Conservation (phyloP, 495 filamentous ascomycete genomes). For the Copromyces sp. region DNA sequence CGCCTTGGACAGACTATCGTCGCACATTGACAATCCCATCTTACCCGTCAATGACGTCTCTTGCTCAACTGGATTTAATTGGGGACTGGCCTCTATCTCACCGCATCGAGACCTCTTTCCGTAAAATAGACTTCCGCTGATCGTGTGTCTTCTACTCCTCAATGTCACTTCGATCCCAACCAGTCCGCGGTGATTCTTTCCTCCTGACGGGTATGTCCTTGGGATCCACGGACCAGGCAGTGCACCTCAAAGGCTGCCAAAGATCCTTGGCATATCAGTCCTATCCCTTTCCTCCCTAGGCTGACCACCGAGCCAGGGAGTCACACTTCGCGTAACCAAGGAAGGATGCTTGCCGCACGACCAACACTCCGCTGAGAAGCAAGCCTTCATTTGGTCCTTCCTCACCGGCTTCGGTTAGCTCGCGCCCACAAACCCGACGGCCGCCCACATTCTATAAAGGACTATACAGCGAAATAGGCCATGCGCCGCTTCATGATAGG, state of each 20-base stretch:
- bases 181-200: not conserved
- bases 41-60: not conserved
- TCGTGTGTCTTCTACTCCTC: not conserved
- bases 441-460: not conserved
- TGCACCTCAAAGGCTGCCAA: not conserved
- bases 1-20: not conserved
- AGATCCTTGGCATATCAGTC: not conserved
- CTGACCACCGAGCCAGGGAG: not conserved
- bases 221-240: not conserved
- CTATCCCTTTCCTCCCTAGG: not conserved
- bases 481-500: not conserved
- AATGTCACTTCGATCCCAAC: not conserved
- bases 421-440: not conserved
- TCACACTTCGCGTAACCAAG: not conserved
- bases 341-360: not conserved
- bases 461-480: not conserved
- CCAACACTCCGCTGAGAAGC: not conserved
- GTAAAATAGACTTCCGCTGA: not conserved
- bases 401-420: not conserved
- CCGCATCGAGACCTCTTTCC: not conserved
- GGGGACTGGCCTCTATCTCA: not conserved
- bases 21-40: not conserved
- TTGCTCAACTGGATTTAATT: not conserved
- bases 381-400: not conserved
- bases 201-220: not conserved